These are phyloP conservation scores for Haplosporangium gracile DNA, from an alignment of 192 early-diverging fungal genomes.

Conservation along the genomic window DNA sequence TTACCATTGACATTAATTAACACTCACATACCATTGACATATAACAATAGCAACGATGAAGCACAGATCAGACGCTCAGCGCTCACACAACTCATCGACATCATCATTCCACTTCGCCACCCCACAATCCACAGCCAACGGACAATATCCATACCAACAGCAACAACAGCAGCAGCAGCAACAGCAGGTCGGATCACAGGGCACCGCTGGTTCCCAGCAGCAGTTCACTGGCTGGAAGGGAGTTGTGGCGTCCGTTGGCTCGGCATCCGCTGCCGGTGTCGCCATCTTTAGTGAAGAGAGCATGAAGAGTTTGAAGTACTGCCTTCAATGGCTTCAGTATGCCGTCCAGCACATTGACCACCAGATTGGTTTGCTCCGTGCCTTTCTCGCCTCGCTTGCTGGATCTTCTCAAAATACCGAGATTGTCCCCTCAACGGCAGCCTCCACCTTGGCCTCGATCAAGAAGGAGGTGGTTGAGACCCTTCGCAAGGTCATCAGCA, in stretches of 20 bases:
- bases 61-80: constrained; percentile 33
- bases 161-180: constrained; percentile 35
- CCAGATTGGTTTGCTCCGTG: constrained; percentile 74
- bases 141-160: constrained; percentile 9
- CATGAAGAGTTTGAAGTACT: constrained; percentile 89
- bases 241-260: constrained; percentile 71
- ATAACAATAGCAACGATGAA: constrained; percentile 35
- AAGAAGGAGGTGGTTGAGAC: constrained; percentile 89
- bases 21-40: not conserved
- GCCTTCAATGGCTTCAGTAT: constrained; percentile 90
- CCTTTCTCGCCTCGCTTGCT: constrained; percentile 65
- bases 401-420: constrained; percentile 35
- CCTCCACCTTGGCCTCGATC: constrained; percentile 64
- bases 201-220: constrained; percentile 18
- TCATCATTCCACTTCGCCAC: constrained; percentile 26
- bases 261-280: constrained; percentile 75
- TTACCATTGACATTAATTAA: not conserved
- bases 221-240: constrained; percentile 69
- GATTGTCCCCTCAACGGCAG: constrained; percentile 50
- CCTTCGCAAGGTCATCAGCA: constrained; percentile 86
- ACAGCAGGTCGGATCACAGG: constrained; percentile 5
- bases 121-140: constrained; percentile 6
- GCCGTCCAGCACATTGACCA: constrained; percentile 80
- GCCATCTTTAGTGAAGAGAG: constrained; percentile 91
- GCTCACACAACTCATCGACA: constrained; percentile 34